A percentile compares a stretch with the other conserved stretches of the same genome.
phyloP scores from a whole-genome alignment of 2,329 filamentous ascomycete species.

The Elsinoe batatas region DNA sequence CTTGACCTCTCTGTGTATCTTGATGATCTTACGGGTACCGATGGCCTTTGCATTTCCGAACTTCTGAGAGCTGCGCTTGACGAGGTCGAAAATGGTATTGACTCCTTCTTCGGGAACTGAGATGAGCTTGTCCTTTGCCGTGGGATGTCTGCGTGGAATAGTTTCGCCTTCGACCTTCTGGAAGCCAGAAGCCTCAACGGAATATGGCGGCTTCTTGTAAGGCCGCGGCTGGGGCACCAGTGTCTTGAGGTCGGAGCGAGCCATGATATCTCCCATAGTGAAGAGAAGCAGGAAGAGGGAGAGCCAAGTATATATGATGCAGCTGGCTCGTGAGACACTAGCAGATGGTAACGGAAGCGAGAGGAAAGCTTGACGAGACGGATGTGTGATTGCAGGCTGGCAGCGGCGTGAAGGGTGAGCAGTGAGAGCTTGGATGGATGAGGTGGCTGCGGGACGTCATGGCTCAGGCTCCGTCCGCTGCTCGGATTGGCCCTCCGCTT shows the following conservation, averaged over 20 bases:
- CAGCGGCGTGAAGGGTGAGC: background rate
- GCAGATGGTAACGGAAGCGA: background rate
- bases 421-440: constrained; percentile 2
- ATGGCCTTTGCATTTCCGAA: constrained; percentile 44
- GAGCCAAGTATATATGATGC: background rate
- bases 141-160: constrained; percentile 64
- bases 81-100: constrained; percentile 68
- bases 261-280: constrained; percentile 27
- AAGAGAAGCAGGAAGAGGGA: constrained; percentile 6
- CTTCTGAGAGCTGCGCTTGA: constrained; percentile 56
- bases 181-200: constrained; percentile 59
- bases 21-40: constrained; percentile 63
- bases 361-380: constrained; percentile 6
- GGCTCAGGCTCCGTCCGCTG: no score
- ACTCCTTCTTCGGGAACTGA: constrained; percentile 58
- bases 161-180: constrained; percentile 70
- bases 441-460: constrained; percentile 30
- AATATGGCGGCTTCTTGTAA: constrained; percentile 61
- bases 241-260: constrained; percentile 37
- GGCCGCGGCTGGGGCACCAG: constrained; percentile 38
- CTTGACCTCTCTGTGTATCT: constrained; percentile 73
- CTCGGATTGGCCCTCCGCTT: background rate
- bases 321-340: constrained; percentile 5
- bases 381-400: background rate
- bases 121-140: constrained; percentile 60